Conservation (phyloP, 768 basidiomycete genomes). For the Auriscalpium orientale region DNA sequence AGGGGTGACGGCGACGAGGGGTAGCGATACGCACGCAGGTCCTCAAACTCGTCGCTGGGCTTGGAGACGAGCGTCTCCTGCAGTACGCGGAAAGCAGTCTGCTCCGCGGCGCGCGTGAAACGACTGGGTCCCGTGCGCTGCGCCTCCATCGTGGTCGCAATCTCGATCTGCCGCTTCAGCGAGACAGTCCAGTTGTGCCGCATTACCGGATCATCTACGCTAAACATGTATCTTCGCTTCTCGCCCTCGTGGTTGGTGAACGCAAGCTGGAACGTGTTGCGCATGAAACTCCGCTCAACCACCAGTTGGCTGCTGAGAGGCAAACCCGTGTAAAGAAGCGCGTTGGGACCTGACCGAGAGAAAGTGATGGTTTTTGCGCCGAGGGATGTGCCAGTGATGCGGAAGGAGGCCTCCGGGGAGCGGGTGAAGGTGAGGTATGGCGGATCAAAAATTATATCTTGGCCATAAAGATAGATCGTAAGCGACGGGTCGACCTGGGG, state of each 20-base stretch:
- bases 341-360: slow-evolving; percentile 77
- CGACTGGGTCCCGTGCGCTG: slow-evolving; percentile 25
- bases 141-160: slow-evolving; percentile 26
- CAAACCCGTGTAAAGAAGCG: slow-evolving; percentile 73
- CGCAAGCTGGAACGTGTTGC: slow-evolving; percentile 89
- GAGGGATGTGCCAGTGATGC: slow-evolving; percentile 78
- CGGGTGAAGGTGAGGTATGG: slow-evolving; percentile 72
- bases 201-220: slow-evolving; percentile 71
- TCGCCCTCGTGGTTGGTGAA: slow-evolving; percentile 61
- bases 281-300: slow-evolving; percentile 93
- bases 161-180: slow-evolving; percentile 59
- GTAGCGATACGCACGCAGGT: background rate
- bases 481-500: slow-evolving; percentile 80
- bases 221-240: slow-evolving; percentile 92
- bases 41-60: slow-evolving; percentile 14
- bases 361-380: slow-evolving; percentile 81
- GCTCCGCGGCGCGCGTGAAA: slow-evolving; percentile 61
- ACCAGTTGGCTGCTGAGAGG: slow-evolving; percentile 70
- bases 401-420: slow-evolving; percentile 79
- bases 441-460: slow-evolving; percentile 86
- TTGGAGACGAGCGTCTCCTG: slow-evolving; percentile 71
- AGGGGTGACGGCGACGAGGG: slow-evolving; percentile 14
- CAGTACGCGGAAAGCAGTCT: slow-evolving; percentile 74
- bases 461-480: slow-evolving; percentile 76
- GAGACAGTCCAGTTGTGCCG: slow-evolving; percentile 68